Base-by-base conservation (phyloP, 2,329 filamentous ascomycete species). In the Leptodontidium sp. region DNA sequence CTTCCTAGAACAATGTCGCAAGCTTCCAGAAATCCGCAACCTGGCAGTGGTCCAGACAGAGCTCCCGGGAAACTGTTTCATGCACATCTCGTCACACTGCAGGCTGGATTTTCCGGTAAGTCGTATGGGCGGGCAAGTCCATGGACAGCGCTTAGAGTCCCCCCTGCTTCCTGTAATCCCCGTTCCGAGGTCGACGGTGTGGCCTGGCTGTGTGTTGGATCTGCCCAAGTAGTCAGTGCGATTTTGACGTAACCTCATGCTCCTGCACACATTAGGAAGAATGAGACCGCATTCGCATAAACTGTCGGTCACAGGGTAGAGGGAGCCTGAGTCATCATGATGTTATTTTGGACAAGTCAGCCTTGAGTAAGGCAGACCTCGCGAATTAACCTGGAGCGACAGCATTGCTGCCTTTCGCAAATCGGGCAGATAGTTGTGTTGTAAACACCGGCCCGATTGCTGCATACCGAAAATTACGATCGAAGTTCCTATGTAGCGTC, bases 361-460 rank as follows among this genome's bases (percentile, higher is more conserved):
- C 57, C 57, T 59, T 45, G 57, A 59, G 21, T 12, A 43, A 59
- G 38, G 57, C 57, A 55, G 50, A 59, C 21, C n/a, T 43, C 21
- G 40, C 11, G 1, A 24, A 24, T 26, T 4, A 29, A 15, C 32
- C 35, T 40, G 9, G n/a, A 40, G 21, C 2, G 21, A 26, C 8
- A 43, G 57, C 35, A 26, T 7, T 59, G 57, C 11, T 15, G 38
- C 57, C 57, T 59, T n/a, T 24, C 12, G 35, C 21, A 43, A 45
- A 59, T 43, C 15, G 35, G 21, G 4, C 29, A 17, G 29, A 55
- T 35, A 26, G 45, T 40, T 5, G 12, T 45, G 21, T 40, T 11
- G 21, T 9, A 59, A 15, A 26, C n/a, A 45, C 38, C n/a, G 57
- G 57, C 12, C 57, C 57, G 38, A 43, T 45, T 45, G 32, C n/a